phyloP scores from a whole-genome alignment of 495 filamentous ascomycete species.

The Parachaetomium inaequale region DNA sequence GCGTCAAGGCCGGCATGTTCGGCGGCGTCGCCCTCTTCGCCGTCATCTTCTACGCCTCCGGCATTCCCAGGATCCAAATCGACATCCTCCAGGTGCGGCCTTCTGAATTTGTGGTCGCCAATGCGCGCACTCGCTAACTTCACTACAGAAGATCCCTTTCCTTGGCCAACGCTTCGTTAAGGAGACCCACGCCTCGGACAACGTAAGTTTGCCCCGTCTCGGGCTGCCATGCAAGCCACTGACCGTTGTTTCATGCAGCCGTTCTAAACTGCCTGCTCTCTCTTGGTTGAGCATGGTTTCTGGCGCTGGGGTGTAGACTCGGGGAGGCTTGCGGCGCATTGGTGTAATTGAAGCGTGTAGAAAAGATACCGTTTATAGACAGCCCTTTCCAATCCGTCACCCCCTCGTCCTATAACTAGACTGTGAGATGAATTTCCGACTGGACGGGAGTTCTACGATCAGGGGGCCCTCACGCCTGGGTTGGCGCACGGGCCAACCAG shows the following conservation, averaged over 20 bases:
- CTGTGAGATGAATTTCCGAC: too few species aligned
- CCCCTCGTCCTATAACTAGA: neutral
- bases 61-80: slow-evolving; percentile 51
- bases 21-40: slow-evolving; percentile 54
- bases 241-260: slow-evolving; percentile 29
- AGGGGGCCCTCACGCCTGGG: neutral
- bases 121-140: slow-evolving; percentile 17
- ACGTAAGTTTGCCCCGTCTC: slow-evolving; percentile 35
- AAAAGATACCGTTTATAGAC: slow-evolving; percentile 25
- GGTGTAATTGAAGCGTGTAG: slow-evolving; percentile 19
- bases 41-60: slow-evolving; percentile 58
- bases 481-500: neutral
- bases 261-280: slow-evolving; percentile 36
- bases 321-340: neutral
- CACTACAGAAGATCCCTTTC: slow-evolving; percentile 51
- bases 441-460: too few species aligned
- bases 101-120: neutral
- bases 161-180: slow-evolving; percentile 47
- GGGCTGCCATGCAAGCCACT: neutral
- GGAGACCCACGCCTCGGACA: slow-evolving; percentile 57
- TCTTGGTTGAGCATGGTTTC: neutral
- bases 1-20: slow-evolving; percentile 45
- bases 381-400: neutral
- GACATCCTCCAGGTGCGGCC: slow-evolving; percentile 51
- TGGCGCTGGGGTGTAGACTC: neutral